Evolutionary conservation across 2,329 filamentous ascomycete genomes (phyloP), one percentile per base, ranked within the genome.

Genomic region (Calycina herbarum): DNA sequence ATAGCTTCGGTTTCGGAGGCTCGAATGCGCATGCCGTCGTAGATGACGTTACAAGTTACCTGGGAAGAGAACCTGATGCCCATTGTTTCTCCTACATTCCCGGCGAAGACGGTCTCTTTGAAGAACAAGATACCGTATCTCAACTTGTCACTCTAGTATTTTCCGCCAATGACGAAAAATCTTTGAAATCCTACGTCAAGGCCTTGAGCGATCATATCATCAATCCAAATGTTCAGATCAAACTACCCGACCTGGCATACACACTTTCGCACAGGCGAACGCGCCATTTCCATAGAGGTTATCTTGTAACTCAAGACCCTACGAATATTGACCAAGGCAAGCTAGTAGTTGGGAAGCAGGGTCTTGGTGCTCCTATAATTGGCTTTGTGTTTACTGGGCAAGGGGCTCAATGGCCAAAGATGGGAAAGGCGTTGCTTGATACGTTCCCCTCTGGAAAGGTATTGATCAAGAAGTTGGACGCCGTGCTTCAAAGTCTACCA

Each of bases 351-450:
- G 40, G 42, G n/a, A 54, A 64, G 10, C 38, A 54, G n/a, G 29
- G 24, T 11, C 27, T 54, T 5, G 42, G 24, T 60, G 10, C 29
- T 5, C 57, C 57, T 17, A 54, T 11, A 54, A 56, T 54, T 38
- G 68, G 65, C 10, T 72, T 71, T 57, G 67, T 74, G 3, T 76
- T 76, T 64, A 74, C 73, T n/a, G 74, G 74, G 33, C 74, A 76
- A 57, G 73, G 74, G n/a, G 71, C 73, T 2, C 73, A 75, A 64
- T 75, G 72, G 71, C 38, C 64, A 15, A 35, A 65, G 27, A 75
- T 75, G 73, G 73, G 72, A 2, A 65, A 66, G 35, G 66, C 69
- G 17, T 51, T 75, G n/a, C 67, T 65, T 35, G 63, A 62, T 45
- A 64, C n/a, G 27, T 65, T 61, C 40, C 65, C 63, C 20, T 57